A percentile compares a stretch with the other conserved stretches of the same genome.
These are phyloP conservation scores for Magnolia changhungtana DNA, from an alignment of 164 flowering plant genomes.

Conservation along the genomic window DNA sequence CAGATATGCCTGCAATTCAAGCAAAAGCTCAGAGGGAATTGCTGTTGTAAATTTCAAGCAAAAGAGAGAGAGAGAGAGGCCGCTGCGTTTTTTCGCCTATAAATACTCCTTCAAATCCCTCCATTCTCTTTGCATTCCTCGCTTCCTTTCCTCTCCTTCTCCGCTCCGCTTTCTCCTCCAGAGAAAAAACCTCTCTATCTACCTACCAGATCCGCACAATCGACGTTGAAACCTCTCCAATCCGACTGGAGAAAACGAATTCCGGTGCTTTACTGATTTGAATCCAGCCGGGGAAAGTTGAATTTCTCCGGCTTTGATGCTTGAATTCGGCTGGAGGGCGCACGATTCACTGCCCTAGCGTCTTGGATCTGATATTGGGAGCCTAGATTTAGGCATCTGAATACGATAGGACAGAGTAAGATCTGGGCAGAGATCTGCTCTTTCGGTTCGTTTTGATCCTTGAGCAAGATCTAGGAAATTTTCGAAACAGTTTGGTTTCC, in stretches of 20 bases:
- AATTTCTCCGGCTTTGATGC: not conserved
- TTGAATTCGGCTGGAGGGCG: not conserved
- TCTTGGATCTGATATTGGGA: not conserved
- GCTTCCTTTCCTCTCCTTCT: not conserved
- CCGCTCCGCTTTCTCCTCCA: not conserved
- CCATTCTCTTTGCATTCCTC: too few relatives aligned
- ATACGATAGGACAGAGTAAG: not conserved
- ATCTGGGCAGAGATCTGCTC: not conserved
- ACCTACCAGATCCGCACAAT: not conserved
- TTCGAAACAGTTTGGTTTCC: not conserved
- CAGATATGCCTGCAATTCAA: too few relatives aligned
- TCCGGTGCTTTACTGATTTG: not conserved
- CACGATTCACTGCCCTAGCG: not conserved
- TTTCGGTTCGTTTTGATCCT: not conserved
- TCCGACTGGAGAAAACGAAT: not conserved
- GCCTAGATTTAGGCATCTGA: not conserved
- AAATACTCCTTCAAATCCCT: too few relatives aligned
- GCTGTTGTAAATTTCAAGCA: too few relatives aligned
- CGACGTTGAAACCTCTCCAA: not conserved
- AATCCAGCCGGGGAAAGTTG: not conserved
- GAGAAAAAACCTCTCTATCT: not conserved
- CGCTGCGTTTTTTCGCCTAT: too few relatives aligned
- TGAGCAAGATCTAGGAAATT: not conserved
- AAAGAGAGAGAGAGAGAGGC: too few relatives aligned
- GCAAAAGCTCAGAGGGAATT: too few relatives aligned